phyloP scores from a whole-genome alignment of 768 basidiomycete genomes.

The Butyriboletus loyo region DNA sequence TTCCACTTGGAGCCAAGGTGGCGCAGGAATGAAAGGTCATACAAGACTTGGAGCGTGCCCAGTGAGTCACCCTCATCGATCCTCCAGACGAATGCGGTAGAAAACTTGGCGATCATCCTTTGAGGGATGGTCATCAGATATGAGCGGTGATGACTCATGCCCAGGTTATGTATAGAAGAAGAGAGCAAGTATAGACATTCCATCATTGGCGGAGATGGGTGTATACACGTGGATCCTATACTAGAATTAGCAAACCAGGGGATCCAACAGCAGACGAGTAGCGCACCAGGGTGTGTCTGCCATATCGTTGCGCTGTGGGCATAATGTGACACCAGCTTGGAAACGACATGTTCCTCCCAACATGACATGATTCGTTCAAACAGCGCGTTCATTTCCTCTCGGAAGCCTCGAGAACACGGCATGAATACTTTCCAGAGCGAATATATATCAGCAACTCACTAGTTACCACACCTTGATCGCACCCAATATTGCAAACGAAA shows the following conservation, averaged over 20 bases:
- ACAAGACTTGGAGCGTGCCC: conserved; percentile 31
- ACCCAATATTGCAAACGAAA: conserved; percentile 46
- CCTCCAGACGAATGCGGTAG: conserved; percentile 29
- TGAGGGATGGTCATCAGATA: conserved; percentile 37
- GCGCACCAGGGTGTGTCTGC: conserved; percentile 10
- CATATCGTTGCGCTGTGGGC: conserved; percentile 2
- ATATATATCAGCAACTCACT: conserved; percentile 30
- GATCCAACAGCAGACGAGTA: conserved; percentile 1
- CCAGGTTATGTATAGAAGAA: conserved; percentile 53
- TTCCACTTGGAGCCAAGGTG: conserved; percentile 38
- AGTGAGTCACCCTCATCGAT: conserved; percentile 30
- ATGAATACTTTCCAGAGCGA: conserved; percentile 3
- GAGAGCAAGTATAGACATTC: conserved; percentile 54
- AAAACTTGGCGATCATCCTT: conserved; percentile 40
- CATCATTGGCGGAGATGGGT: conserved; percentile 54
- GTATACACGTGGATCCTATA: conserved; percentile 24
- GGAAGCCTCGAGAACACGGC: conserved; percentile 44
- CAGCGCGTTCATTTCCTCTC: conserved; percentile 37
- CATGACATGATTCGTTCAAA: conserved; percentile 46
- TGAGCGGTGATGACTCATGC: conserved; percentile 39
- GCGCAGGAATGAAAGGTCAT: conserved; percentile 51
- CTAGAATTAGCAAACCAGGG: conserved; percentile 10
- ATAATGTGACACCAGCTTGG: conserved; percentile 23
- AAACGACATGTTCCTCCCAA: conserved; percentile 52
- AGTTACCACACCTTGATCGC: conserved; percentile 32